Base-by-base conservation (phyloP, 495 filamentous ascomycete species). In the Chaetomium tenue region DNA sequence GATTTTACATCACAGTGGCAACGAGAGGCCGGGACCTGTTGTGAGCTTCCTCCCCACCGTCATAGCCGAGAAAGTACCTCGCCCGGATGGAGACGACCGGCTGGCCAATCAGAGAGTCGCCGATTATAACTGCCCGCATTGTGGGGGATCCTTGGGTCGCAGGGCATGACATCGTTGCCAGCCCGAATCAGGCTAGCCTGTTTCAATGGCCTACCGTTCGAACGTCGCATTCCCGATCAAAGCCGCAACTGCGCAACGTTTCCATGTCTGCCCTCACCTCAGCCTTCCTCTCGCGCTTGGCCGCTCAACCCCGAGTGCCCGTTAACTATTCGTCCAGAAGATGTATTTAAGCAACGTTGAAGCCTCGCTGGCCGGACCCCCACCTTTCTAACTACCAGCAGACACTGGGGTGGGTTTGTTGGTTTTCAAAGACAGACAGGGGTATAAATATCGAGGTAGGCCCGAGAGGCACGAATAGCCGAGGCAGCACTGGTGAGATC, bases 51-150 rank as follows among this genome's bases (percentile, higher is more conserved):
- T 66, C 61, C 61, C 71, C 69, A 74, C 71, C 71, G 71, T 73
- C 69, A 73, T 74, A 71, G 72, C 72, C 72, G 72, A 74, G 67
- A 67, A 70, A 71, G 70, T 66, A 65, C 65, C 70, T 72, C 63
- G 64, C 66, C 63, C 67, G 63, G 60, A 68, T 72, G 71, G 71
- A 70, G 66, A 63, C 67, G 59, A 56, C 28, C 46, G 13, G 28
- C 33, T 18, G 64, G 53, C 71, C 67, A 73, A 73, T 73, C 67
- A 73, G 25, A 40, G 55, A 13, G 37, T 46, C 51, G 62, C 33
- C 60, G 57, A 72, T 73, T 73, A 65, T 70, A 60, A 56, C 63
- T 67, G 56, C 60, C 60, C 60, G 63, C 70, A 70, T 63, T 71
- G 71, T 72, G 71, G 70, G 71, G 69, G 71, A 67, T 50, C 37